Conservation (phyloP, 495 filamentous ascomycete species). For the Bacidia gigantensis region DNA sequence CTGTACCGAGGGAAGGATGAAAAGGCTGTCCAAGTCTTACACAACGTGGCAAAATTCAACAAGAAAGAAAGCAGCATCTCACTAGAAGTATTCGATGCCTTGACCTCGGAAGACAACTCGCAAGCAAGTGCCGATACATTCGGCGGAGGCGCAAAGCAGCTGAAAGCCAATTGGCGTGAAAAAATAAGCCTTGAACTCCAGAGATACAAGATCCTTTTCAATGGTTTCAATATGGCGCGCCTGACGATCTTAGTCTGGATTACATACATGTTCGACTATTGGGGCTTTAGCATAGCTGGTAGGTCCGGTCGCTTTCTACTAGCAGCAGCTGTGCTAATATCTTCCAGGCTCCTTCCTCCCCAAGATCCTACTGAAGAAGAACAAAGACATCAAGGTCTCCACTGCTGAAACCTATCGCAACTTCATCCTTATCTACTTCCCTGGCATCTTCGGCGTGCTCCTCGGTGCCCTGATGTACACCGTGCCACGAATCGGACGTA, state of each 20-base stretch:
- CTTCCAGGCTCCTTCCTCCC: slow-evolving; percentile 28
- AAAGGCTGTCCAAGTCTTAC: slow-evolving; percentile 28
- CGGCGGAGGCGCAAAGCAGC: slow-evolving; percentile 19
- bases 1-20: slow-evolving; percentile 29
- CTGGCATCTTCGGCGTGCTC: slow-evolving; percentile 30
- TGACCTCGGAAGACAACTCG: slow-evolving; percentile 17
- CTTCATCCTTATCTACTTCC: slow-evolving; percentile 33
- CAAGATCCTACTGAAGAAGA: slow-evolving; percentile 27
- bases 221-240: slow-evolving; percentile 22
- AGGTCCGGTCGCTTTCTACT: neutral
- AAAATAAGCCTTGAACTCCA: slow-evolving; percentile 24
- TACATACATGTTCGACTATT: slow-evolving; percentile 30
- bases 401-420: slow-evolving; percentile 27
- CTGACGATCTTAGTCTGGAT: slow-evolving; percentile 31
- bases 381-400: slow-evolving; percentile 22
- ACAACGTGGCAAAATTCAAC: slow-evolving; percentile 30
- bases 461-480: slow-evolving; percentile 28
- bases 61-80: slow-evolving; percentile 22
- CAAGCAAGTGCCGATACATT: slow-evolving; percentile 8
- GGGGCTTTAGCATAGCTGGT: slow-evolving; percentile 33
- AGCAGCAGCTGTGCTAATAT: neutral
- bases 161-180: slow-evolving; percentile 16
- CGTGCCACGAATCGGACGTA: slow-evolving; percentile 28
- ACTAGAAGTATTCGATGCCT: slow-evolving; percentile 22
- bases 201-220: slow-evolving; percentile 29